phyloP scores from a whole-genome alignment of 2,329 filamentous ascomycete genomes.

The Fusarium anthophilum region DNA sequence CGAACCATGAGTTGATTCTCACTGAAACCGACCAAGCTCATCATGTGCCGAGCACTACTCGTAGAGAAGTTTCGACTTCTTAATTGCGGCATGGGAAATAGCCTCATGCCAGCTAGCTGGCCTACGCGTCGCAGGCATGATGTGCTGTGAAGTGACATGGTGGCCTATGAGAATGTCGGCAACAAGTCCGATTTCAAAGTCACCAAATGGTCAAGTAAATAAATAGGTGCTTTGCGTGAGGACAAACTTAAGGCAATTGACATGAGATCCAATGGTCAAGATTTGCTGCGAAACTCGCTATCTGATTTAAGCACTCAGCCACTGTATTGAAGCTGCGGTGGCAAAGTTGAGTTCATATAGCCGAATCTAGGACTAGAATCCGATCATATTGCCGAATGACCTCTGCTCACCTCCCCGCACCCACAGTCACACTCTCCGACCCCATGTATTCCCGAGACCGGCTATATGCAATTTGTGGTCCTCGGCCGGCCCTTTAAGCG shows the following conservation, averaged over 20 bases:
- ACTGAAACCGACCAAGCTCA: slow-evolving; percentile 78
- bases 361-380: not conserved
- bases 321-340: no score
- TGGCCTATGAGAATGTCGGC: no score
- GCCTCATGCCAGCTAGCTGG: not conserved
- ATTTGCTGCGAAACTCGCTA: no score
- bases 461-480: no score
- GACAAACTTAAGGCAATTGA: not conserved
- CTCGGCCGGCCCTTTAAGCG: not conserved
- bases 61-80: slow-evolving; percentile 46
- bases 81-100: not conserved
- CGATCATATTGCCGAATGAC: not conserved
- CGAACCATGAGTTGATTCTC: slow-evolving; percentile 78
- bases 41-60: slow-evolving; percentile 56
- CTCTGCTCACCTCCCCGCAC: not conserved
- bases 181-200: no score
- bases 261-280: no score
- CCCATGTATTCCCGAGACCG: no score
- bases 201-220: no score
- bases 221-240: not conserved
- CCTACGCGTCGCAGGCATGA: not conserved
- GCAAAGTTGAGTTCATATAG: not conserved
- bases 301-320: no score
- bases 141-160: not conserved
- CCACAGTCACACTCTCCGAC: no score